Conservation (phyloP, 305 asterid genomes). For the Plantago lanceolata region DNA sequence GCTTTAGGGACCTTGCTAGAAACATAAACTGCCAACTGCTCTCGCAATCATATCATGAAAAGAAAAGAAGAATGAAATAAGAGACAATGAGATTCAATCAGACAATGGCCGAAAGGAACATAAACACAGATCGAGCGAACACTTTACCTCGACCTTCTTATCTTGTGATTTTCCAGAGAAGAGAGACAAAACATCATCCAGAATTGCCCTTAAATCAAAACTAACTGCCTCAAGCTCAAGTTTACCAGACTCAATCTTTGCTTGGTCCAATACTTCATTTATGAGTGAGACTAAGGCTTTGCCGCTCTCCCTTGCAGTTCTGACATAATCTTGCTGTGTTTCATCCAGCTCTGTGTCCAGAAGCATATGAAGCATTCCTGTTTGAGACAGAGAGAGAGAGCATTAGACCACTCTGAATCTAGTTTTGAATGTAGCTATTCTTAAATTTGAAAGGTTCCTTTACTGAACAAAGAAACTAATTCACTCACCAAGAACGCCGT, state of each 20-base stretch:
- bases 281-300: slow-evolving; percentile 92
- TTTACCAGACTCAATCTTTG: slow-evolving; percentile 94
- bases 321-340: slow-evolving; percentile 92
- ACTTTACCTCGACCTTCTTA: slow-evolving; percentile 81
- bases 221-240: slow-evolving; percentile 94
- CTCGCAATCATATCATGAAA: slow-evolving; percentile 23
- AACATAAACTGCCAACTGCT: slow-evolving; percentile 85
- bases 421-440: slow-evolving; percentile 8
- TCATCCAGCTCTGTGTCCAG: slow-evolving; percentile 88
- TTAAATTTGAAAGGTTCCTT: background rate
- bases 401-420: slow-evolving; percentile 12
- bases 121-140: slow-evolving; percentile 13
- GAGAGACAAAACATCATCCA: slow-evolving; percentile 82
- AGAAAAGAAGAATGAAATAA: slow-evolving; percentile 1
- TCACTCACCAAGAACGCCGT: slow-evolving; percentile 82
- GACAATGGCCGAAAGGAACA: slow-evolving; percentile 1
- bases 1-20: slow-evolving; percentile 71
- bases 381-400: slow-evolving; percentile 13
- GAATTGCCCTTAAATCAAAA: slow-evolving; percentile 72
- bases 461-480: slow-evolving; percentile 14
- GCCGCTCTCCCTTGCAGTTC: slow-evolving; percentile 97
- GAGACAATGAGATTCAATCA: slow-evolving; percentile 17
- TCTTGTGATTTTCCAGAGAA: slow-evolving; percentile 87
- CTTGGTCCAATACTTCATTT: slow-evolving; percentile 90
- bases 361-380: slow-evolving; percentile 98